Percentiles rank a stretch among this genome's conserved stretches.
Conservation (phyloP, 2,329 filamentous ascomycete genomes). For the Microcyclospora tardicrescens region DNA sequence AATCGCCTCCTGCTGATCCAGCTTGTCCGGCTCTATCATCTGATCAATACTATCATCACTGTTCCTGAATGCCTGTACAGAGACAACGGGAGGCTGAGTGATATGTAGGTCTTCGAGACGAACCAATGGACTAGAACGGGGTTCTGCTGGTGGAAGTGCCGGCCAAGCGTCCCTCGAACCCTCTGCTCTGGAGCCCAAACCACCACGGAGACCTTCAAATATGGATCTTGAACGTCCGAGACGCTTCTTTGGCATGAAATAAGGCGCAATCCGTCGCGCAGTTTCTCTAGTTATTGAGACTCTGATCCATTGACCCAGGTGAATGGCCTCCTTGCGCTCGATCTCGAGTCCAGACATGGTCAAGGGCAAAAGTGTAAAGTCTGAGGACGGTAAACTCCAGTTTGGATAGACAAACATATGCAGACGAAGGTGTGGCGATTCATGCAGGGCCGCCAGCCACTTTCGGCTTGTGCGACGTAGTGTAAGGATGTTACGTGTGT, state of each 20-base stretch:
- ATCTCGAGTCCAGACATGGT: slow-evolving; percentile 13
- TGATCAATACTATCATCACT: neutral
- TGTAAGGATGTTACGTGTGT: slow-evolving; percentile 9
- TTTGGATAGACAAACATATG: slow-evolving; percentile 13
- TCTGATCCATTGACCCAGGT: slow-evolving; percentile 15
- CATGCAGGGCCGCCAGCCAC: slow-evolving; percentile 8
- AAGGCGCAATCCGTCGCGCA: slow-evolving; percentile 8
- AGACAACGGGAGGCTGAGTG: slow-evolving; percentile 14
- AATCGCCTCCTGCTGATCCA: neutral
- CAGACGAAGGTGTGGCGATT: slow-evolving; percentile 14
- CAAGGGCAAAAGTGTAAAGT: slow-evolving; percentile 14
- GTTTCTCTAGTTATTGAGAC: slow-evolving; percentile 11
- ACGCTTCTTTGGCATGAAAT: slow-evolving; percentile 1
- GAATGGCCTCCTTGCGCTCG: slow-evolving; percentile 9
- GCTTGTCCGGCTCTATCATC: neutral
- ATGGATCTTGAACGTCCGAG: slow-evolving; percentile 9
- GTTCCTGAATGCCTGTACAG: slow-evolving; percentile 14
- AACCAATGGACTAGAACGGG: neutral
- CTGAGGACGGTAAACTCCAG: slow-evolving; percentile 8
- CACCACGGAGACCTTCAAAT: slow-evolving; percentile 10
- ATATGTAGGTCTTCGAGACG: slow-evolving; percentile 10
- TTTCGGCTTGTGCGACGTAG: slow-evolving; percentile 8
- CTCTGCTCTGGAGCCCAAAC: slow-evolving; percentile 5
- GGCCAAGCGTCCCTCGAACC: slow-evolving; percentile 7
- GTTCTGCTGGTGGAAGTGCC: neutral